Percentiles rank a stretch among this genome's conserved stretches.
phyloP scores from a whole-genome alignment of 345 rosid species.

The Brassica juncea region DNA sequence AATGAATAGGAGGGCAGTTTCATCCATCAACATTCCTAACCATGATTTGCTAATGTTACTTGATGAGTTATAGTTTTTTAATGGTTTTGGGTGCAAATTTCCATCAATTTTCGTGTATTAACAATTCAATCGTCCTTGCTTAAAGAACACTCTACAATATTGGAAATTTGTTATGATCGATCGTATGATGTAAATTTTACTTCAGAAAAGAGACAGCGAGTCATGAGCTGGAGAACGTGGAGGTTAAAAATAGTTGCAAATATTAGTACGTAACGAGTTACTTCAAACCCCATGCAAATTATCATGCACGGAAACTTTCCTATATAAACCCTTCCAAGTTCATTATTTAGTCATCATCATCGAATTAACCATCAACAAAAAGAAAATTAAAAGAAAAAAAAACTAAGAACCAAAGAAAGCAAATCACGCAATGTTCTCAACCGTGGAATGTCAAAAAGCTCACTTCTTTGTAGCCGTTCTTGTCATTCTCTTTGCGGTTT shows the following conservation, averaged over 20 bases:
- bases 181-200: neutral
- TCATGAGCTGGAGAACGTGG: constrained; percentile 2
- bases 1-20: no score
- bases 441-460: neutral
- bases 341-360: neutral
- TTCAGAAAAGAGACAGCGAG: neutral
- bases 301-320: neutral
- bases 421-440: neutral
- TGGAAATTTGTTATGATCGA: neutral
- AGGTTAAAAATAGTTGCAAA: neutral
- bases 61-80: no score
- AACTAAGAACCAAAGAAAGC: neutral
- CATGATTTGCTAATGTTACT: neutral
- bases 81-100: no score
- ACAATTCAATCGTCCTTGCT: neutral
- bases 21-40: no score
- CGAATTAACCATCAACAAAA: neutral
- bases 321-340: neutral
- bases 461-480: neutral
- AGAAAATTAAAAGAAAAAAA: no score
- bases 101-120: neutral
- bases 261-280: neutral
- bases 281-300: neutral
- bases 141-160: neutral
- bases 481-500: neutral